Evolutionary conservation across 176 grass and related monocot genomes (phyloP).

Genomic region (Avena sativa): DNA sequence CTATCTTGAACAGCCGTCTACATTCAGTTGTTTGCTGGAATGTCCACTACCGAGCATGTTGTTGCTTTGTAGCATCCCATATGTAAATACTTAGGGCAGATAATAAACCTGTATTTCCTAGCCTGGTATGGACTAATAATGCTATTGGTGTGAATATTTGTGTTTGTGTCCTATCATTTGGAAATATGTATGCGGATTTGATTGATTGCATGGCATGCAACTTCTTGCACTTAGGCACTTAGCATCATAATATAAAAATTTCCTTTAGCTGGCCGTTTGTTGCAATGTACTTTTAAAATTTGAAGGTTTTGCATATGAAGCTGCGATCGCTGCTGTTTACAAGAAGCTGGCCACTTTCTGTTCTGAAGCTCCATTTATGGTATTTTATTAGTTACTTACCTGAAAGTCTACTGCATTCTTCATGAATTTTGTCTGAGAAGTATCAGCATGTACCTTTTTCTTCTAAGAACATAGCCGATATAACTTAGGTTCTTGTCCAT

Average conservation of each 20-base stretch:
- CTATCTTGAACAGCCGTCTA: neutral
- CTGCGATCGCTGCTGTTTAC: neutral
- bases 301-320: neutral
- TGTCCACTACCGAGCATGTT: neutral
- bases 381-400: neutral
- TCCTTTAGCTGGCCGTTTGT: neutral
- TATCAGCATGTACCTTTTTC: neutral
- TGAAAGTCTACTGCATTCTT: neutral
- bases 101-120: neutral
- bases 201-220: neutral
- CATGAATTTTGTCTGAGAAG: neutral
- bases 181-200: neutral
- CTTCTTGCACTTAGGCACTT: neutral
- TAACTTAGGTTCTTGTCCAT: neutral
- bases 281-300: neutral
- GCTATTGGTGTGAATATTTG: neutral
- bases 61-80: neutral
- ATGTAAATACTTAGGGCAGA: neutral
- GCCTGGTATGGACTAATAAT: neutral
- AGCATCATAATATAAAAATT: neutral
- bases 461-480: neutral
- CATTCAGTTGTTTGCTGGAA: neutral
- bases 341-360: neutral
- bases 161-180: neutral
- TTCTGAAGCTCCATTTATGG: slow-evolving; percentile 20